Evolutionary conservation across 2,329 filamentous ascomycete species (phyloP).

Genomic region (Didymellaceae sp.): DNA sequence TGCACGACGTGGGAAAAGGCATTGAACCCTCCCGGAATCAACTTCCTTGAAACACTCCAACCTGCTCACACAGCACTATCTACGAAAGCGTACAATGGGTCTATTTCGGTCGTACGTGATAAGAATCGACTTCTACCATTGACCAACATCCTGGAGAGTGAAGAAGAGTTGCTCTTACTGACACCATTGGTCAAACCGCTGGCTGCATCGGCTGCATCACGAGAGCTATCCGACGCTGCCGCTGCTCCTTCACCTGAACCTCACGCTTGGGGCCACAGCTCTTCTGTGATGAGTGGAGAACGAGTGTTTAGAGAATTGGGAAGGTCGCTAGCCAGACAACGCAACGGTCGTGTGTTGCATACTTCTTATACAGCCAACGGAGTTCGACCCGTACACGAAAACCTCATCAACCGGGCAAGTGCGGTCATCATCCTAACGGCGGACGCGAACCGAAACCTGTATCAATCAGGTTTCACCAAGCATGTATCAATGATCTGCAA

Average conservation of each 20-base stretch:
- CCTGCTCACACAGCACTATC: constrained; percentile 82
- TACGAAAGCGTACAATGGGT: constrained; percentile 85
- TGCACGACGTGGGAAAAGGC: constrained; percentile 93
- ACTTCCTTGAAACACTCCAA: constrained; percentile 79
- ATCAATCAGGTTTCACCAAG: constrained; percentile 93
- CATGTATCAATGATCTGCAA: constrained; percentile 96
- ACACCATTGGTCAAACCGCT: constrained; percentile 90
- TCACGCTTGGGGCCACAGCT: constrained; percentile 62
- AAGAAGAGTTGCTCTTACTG: constrained; percentile 87
- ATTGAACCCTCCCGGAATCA: constrained; percentile 82
- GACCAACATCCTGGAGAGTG: constrained; percentile 78
- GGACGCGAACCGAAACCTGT: constrained; percentile 91
- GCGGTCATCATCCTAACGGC: constrained; percentile 91
- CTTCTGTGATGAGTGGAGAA: constrained; percentile 85
- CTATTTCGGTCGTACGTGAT: constrained; percentile 91
- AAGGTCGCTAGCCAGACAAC: constrained; percentile 81
- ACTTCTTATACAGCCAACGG: constrained; percentile 96
- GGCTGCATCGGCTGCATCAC: constrained; percentile 85
- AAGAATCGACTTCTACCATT: constrained; percentile 85
- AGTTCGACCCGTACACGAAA: constrained; percentile 90
- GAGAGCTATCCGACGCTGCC: constrained; percentile 68
- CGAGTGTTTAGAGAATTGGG: constrained; percentile 91
- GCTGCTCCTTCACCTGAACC: constrained; percentile 63
- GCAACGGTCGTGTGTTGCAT: constrained; percentile 86
- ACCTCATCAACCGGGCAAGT: constrained; percentile 84